Base-by-base conservation (phyloP, 2,329 filamentous ascomycete species). In the Colletotrichum limetticola region DNA sequence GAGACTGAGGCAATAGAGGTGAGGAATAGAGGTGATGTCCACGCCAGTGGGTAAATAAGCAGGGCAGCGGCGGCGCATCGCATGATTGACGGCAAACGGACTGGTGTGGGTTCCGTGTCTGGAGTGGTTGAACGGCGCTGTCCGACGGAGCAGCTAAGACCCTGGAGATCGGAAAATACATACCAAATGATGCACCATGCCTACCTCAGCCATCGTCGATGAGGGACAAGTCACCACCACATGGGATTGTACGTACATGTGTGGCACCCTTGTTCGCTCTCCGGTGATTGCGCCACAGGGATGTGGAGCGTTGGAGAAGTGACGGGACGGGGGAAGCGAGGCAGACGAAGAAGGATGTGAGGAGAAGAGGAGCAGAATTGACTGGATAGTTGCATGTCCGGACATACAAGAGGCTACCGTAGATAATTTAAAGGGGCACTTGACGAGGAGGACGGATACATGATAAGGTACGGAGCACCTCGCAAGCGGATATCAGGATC, bases 121-220 rank as follows among this genome's bases (percentile, higher is more conserved):
- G 55, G 37, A 49, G 52, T 65, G 22, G 56, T 65, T 61, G 66
- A 72, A 73, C 56, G 60, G 49, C 56, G 30, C 49, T 32, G 28
- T 59, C 46, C 37, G 19, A 24, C 46, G 46, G 30, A 19, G 46
- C 16, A 68, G 61, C 60, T 61, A 73, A 56, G 71, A 73, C 71
- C 71, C 71, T 73, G 71, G 66, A 71, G 61, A 73, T 73, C 71
- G 66, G 52, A 59, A 35, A 56, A 66, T 24, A 70, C 58, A 66
- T 24, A 70, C 58, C 56, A 16, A 72, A 28, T 61, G 71, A 73
- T 73, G 66, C 56, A 26, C 71, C 71, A 61, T 73, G 42, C 42
- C 42, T 49, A 49, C 42, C 19, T 49, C 42, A 73, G 55, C 37
- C 64, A 73, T 73, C 71, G 60, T 35, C 71, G 60, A 73, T 73